Evolutionary conservation across 75 land plant genomes (phyloP).

Genomic region (Chamaecyparis obtusa): DNA sequence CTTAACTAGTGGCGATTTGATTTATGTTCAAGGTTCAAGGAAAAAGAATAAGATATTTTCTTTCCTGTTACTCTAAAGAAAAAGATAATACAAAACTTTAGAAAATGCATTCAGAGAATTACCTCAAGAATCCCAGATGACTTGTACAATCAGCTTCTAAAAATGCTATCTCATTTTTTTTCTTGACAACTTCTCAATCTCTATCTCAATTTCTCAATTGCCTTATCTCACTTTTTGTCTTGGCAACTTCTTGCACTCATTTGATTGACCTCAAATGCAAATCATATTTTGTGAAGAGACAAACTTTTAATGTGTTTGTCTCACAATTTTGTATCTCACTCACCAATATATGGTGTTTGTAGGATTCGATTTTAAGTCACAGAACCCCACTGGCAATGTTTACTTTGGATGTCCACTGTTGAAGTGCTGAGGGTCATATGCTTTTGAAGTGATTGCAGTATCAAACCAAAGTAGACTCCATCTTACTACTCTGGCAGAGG

Average conservation of each 20-base stretch:
- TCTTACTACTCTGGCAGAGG: conserved; percentile 6
- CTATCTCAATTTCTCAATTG: background rate
- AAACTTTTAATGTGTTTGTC: background rate
- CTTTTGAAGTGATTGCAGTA: background rate
- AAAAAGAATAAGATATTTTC: background rate
- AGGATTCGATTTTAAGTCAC: background rate
- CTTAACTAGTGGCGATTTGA: background rate
- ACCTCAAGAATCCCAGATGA: background rate
- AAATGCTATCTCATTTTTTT: background rate
- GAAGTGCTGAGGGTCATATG: background rate
- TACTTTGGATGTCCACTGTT: background rate
- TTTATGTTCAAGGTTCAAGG: background rate
- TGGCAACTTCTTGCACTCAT: background rate
- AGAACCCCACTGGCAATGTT: background rate
- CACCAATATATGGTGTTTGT: background rate
- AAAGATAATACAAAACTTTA: background rate
- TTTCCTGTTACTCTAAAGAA: background rate
- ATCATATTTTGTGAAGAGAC: background rate
- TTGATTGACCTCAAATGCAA: background rate
- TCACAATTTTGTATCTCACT: background rate
- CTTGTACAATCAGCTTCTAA: background rate
- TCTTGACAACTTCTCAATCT: too few species aligned
- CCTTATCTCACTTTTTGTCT: background rate
- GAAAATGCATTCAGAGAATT: background rate
- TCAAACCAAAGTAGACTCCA: background rate